phyloP scores from a whole-genome alignment of 2,329 filamentous ascomycete genomes.

The Fusarium sp. region DNA sequence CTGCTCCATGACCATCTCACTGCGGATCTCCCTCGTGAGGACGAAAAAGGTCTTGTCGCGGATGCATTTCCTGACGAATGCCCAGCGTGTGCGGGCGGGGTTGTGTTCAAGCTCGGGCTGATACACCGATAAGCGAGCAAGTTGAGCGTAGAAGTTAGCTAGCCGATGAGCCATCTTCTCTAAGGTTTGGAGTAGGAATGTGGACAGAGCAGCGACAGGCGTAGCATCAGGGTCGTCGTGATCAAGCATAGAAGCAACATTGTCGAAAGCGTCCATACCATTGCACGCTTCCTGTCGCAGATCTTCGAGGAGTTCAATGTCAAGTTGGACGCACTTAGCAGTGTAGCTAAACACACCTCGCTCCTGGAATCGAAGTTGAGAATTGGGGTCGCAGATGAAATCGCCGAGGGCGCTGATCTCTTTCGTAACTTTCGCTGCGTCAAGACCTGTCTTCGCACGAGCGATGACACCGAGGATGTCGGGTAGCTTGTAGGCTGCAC shows the following conservation, averaged over 20 bases:
- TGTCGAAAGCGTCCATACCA: slow-evolving; percentile 66
- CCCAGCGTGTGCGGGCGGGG: slow-evolving; percentile 64
- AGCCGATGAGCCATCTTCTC: slow-evolving; percentile 65
- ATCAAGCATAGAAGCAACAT: slow-evolving; percentile 48
- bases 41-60: slow-evolving; percentile 64
- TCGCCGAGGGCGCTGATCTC: slow-evolving; percentile 63
- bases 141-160: slow-evolving; percentile 63
- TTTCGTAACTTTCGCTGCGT: slow-evolving; percentile 59
- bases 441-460: slow-evolving; percentile 52
- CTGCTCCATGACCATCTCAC: background rate
- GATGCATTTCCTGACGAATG: slow-evolving; percentile 59
- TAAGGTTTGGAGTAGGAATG: slow-evolving; percentile 62
- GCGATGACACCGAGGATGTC: slow-evolving; percentile 44
- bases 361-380: slow-evolving; percentile 61
- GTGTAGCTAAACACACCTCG: slow-evolving; percentile 64
- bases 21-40: slow-evolving; percentile 52
- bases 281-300: slow-evolving; percentile 63
- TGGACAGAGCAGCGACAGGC: slow-evolving; percentile 54
- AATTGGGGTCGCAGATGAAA: slow-evolving; percentile 59
- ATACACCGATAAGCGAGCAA: slow-evolving; percentile 62
- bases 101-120: slow-evolving; percentile 63
- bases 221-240: slow-evolving; percentile 52
- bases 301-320: slow-evolving; percentile 65
- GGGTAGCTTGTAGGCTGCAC: slow-evolving; percentile 52
- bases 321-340: slow-evolving; percentile 59